phyloP scores from a whole-genome alignment of 2,329 filamentous ascomycete species.

The Aureobasidium pullulans region DNA sequence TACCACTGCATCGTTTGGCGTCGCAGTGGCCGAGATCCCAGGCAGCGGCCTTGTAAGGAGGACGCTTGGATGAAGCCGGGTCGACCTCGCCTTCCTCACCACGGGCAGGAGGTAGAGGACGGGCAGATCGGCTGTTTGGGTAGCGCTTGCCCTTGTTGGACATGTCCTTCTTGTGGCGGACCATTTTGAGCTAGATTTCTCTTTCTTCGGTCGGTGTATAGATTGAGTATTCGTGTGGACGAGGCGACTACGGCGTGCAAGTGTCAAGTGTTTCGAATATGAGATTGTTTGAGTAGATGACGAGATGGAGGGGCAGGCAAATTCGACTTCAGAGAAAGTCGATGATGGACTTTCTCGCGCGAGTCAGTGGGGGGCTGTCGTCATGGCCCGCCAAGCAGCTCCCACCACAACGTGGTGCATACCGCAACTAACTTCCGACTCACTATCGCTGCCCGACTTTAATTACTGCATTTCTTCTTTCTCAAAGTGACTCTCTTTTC shows the following conservation, averaged over 20 bases:
- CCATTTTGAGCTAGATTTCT: constrained; percentile 51
- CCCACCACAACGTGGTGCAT: constrained; percentile 4
- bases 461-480: no score
- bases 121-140: constrained; percentile 16
- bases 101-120: constrained; percentile 16
- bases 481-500: not conserved
- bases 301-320: constrained; percentile 2
- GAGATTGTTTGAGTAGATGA: not conserved
- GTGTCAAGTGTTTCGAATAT: not conserved
- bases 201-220: not conserved
- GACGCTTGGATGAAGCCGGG: constrained; percentile 26
- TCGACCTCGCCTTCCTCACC: constrained; percentile 23
- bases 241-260: not conserved
- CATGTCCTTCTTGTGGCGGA: constrained; percentile 92
- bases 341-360: not conserved
- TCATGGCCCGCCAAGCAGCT: not conserved
- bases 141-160: constrained; percentile 66
- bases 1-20: constrained; percentile 91
- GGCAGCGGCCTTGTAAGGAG: constrained; percentile 84
- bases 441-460: not conserved
- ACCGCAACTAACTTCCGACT: not conserved
- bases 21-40: constrained; percentile 99
- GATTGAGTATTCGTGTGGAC: not conserved
- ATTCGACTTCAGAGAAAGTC: not conserved
- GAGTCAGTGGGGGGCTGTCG: not conserved